Evolutionary conservation across 2,329 filamentous ascomycete genomes (phyloP).

Genomic region (Aspergillus bombycis): DNA sequence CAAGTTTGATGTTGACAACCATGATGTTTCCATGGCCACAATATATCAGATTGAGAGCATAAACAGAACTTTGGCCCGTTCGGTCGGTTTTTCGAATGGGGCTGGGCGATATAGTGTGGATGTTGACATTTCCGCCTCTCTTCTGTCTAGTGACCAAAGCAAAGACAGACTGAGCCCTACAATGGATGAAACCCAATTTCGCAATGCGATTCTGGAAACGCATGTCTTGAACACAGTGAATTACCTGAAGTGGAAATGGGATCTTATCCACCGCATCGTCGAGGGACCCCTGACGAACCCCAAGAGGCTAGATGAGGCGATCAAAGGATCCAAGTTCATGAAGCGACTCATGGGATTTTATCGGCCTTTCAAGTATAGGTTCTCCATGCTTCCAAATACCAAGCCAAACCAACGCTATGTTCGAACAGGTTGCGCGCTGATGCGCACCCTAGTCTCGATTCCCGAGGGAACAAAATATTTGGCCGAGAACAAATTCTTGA

Average conservation of each 20-base stretch:
- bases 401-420: constrained; percentile 94
- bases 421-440: constrained; percentile 81
- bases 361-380: constrained; percentile 93
- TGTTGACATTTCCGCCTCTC: constrained; percentile 49
- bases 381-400: constrained; percentile 86
- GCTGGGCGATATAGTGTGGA: constrained; percentile 47
- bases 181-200: constrained; percentile 67
- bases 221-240: constrained; percentile 87
- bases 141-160: constrained; percentile 44
- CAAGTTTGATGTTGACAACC: constrained; percentile 69
- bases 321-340: constrained; percentile 93
- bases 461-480: constrained; percentile 83
- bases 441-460: constrained; percentile 84
- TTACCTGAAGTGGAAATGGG: constrained; percentile 97
- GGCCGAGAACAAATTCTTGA: constrained; percentile 86
- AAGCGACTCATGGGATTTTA: constrained; percentile 95
- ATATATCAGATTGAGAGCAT: constrained; percentile 99
- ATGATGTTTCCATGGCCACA: constrained; percentile 82
- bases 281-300: constrained; percentile 90
- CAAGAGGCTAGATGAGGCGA: constrained; percentile 89
- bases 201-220: constrained; percentile 68
- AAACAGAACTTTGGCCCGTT: constrained; percentile 86
- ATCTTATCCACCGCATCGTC: constrained; percentile 84
- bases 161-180: constrained; percentile 62
- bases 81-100: constrained; percentile 54